A percentile compares a stretch with the other conserved stretches of the same genome.
Evolutionary conservation across 2,329 filamentous ascomycete genomes (phyloP).

Genomic region (Botrytis squamosa): DNA sequence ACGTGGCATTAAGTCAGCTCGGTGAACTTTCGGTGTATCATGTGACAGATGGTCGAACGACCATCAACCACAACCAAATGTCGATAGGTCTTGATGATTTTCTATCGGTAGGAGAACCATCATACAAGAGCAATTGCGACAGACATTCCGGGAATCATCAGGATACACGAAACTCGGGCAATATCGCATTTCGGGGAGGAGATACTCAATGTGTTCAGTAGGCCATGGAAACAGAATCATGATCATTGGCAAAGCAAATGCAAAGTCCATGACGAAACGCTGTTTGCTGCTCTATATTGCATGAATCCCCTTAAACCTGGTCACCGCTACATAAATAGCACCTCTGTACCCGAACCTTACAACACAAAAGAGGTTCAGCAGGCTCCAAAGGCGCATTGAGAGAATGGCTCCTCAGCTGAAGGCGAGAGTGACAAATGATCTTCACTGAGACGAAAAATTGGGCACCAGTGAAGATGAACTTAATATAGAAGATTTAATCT

Average conservation of each 20-base stretch:
- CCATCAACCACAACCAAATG: not conserved
- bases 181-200: not conserved
- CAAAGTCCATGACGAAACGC: not conserved
- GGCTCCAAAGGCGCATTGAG: not conserved
- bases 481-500: not conserved
- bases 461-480: not conserved
- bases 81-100: too few relatives aligned
- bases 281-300: not conserved
- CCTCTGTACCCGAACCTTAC: not conserved
- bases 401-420: not conserved
- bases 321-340: not conserved
- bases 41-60: not conserved
- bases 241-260: not conserved
- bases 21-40: slow-evolving; percentile 3
- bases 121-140: not conserved
- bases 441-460: not conserved
- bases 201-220: not conserved
- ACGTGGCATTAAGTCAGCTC: not conserved
- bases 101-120: too few relatives aligned
- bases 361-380: not conserved
- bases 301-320: too few relatives aligned
- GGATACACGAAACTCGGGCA: not conserved
- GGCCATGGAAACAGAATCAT: not conserved
- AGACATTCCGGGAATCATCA: not conserved
- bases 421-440: not conserved